Conservation (phyloP, 805 yeast species). For the Cyberlindnera amylophila region DNA sequence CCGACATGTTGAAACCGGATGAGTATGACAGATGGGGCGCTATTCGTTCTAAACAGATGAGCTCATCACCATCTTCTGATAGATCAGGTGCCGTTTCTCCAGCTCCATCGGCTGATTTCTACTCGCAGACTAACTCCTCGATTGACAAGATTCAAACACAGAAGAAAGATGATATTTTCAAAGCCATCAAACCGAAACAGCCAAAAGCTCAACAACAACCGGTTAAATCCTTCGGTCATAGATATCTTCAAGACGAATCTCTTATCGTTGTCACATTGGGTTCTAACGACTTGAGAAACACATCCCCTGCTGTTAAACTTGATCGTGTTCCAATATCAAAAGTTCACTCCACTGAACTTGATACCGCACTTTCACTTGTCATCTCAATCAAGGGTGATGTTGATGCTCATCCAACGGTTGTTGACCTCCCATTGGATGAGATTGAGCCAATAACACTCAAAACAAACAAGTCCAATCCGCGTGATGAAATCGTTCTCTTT, state of each 20-base stretch:
- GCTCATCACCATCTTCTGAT: conserved; percentile 7
- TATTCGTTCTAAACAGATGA: conserved; percentile 4
- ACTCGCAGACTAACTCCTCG: conserved; percentile 13
- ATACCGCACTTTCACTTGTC: conserved; percentile 78
- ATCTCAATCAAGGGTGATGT: conserved; percentile 36
- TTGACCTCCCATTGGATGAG: conserved; percentile 83
- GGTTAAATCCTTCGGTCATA: conserved; percentile 82
- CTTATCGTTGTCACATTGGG: conserved; percentile 82
- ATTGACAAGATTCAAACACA: conserved; percentile 18
- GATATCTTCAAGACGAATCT: conserved; percentile 61
- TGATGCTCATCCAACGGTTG: conserved; percentile 47
- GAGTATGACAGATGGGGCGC: conserved; percentile 29
- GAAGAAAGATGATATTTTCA: conserved; percentile 16
- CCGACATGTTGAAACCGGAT: conserved; percentile 54
- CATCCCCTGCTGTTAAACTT: conserved; percentile 56
- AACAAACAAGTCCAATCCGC: conserved; percentile 43
- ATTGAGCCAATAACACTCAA: conserved; percentile 71
- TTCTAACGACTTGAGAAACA: conserved; percentile 70
- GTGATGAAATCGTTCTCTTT: conserved; percentile 61
- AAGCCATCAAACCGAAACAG: conserved; percentile 20
- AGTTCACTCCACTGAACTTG: conserved; percentile 77
- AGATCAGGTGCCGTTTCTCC: conserved; percentile 13
- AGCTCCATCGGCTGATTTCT: conserved; percentile 7
- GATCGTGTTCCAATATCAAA: conserved; percentile 73
- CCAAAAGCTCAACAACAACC: conserved; percentile 36